Evolutionary conservation across 805 yeast genomes (phyloP).

Genomic region (Wickerhamiella galacta): DNA sequence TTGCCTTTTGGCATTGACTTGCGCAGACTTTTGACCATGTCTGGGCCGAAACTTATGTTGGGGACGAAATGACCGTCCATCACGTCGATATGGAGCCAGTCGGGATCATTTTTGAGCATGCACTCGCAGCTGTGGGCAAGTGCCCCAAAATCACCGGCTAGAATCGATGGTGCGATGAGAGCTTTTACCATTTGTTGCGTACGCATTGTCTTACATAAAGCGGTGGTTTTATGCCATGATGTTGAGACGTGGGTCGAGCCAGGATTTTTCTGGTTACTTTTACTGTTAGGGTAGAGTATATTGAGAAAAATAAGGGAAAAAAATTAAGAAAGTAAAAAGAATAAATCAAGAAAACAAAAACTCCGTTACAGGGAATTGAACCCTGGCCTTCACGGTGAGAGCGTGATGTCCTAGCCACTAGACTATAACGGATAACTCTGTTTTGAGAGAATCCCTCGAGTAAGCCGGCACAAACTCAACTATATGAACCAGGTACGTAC

Average conservation of each 20-base stretch:
- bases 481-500: neutral
- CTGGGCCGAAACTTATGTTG: constrained; percentile 86
- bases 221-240: neutral
- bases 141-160: constrained; percentile 79
- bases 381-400: constrained; percentile 19
- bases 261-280: too few relatives aligned
- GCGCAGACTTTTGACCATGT: constrained; percentile 65
- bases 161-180: constrained; percentile 76
- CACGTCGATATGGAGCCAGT: constrained; percentile 95
- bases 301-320: too few relatives aligned
- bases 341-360: constrained; percentile 1
- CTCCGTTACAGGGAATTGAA: constrained; percentile 18
- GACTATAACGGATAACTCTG: constrained; percentile 14
- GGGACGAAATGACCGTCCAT: constrained; percentile 99
- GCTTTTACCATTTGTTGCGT: constrained; percentile 7
- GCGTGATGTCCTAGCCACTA: constrained; percentile 18
- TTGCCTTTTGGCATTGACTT: constrained; percentile 54
- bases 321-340: too few relatives aligned
- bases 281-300: too few relatives aligned
- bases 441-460: neutral
- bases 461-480: neutral
- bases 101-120: constrained; percentile 67
- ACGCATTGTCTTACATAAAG: neutral
- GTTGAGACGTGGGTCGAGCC: neutral
- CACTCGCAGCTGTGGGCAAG: constrained; percentile 75